Base-by-base conservation (phyloP, 1,284 basidiomycete genomes). In the Ustilago curta region DNA sequence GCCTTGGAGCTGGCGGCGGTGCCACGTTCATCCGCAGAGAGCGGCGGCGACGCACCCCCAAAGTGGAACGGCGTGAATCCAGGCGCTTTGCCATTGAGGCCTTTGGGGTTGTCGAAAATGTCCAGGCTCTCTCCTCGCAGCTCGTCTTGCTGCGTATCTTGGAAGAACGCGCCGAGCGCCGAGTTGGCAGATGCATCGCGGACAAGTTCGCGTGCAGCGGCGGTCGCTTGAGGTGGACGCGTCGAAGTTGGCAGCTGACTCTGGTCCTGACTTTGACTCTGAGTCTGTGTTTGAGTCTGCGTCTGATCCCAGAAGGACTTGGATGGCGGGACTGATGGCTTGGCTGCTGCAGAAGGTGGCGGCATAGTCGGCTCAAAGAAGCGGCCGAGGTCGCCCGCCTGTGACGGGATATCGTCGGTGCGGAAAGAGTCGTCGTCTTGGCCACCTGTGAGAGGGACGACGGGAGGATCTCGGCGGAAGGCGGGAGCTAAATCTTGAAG, bases 121-220 rank as follows among this genome's bases (percentile, higher is more conserved):
- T 81, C 76, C 29, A 80, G 63, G n/a, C 74, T 78, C 35, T 76
- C 77, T 16, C 78, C 77, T 18, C 73, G 74, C 50, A 66, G 48
- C 11, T 67, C 59, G 31, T 70, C 59, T 32, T 76, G 72, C 43
- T 80, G 80, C 21, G 80, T 82, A n/a, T 69, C 72, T 27, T 77
- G 63, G 58, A 83, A 83, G 66, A 83, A 83, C 39, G 81, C 80
- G 12, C 78, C 81, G 9, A 83, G 76, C 2, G 79, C 80, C 8
- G 77, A 77, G 25, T 69, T 69, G 44, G 67, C 73, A 4, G 80
- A 79, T 2, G 32, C 57, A 12, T 65, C 61, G 25, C 66, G 61
- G 14, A 50, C 47, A n/a, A 74, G 47, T 3, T 35, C 18, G 31
- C 61, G 57, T 12, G 39, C 18, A 7, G 25, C 51, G 3, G 42